Conservation (phyloP, 257 asterid species). For the Solanum boliviense region DNA sequence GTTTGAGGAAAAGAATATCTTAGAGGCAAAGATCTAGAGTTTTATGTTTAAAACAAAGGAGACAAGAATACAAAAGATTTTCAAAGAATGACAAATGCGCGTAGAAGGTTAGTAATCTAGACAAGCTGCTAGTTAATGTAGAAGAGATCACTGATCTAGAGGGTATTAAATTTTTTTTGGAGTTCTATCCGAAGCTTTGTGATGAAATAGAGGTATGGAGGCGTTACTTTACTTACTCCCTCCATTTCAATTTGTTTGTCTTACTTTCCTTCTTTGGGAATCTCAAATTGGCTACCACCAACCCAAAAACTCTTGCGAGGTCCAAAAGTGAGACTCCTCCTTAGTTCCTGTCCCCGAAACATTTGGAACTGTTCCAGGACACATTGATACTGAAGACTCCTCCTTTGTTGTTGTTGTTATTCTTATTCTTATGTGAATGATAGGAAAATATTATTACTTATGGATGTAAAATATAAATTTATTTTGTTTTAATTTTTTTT, state of each 20-base stretch:
- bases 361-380: background rate
- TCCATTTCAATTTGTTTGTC: background rate
- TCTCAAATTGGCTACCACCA: background rate
- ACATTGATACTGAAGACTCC: background rate
- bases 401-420: no score
- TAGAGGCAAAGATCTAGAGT: background rate
- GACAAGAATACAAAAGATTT: background rate
- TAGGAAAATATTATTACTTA: no score
- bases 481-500: no score
- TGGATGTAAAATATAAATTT: no score
- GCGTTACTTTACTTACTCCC: background rate
- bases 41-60: background rate
- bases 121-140: background rate
- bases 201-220: background rate
- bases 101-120: background rate
- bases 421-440: no score
- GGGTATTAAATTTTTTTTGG: background rate
- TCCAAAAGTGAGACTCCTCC: background rate
- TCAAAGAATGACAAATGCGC: background rate
- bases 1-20: background rate
- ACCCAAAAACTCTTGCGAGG: background rate
- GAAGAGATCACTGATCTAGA: background rate
- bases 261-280: background rate
- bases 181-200: background rate
- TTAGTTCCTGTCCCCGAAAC: background rate